Evolutionary conservation across 805 yeast species (phyloP), one percentile per base, ranked within the genome.

Genomic region (Lipomyces orientalis): DNA sequence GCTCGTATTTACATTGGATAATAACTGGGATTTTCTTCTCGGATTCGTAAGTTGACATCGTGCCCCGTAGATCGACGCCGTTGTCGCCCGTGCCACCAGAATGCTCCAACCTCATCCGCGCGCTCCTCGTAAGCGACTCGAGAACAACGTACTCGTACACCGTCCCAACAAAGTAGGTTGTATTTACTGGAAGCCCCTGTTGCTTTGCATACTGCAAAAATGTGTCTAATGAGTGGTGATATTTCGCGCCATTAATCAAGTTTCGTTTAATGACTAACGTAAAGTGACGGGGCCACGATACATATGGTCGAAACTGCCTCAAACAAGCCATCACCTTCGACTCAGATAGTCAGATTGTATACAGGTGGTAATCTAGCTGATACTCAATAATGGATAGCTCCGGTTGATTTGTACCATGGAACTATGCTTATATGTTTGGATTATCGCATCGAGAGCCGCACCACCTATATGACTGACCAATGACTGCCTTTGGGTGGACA

Each of bases 1-100:
- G 49, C 57, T 74, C 14, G 61, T 76, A 19, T 66, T 76, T 60
- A 74, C 77, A 75, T 68, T 69, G 73, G 16, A 74, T 70, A 12
- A 73, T 37, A 4, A 73, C 70, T 16, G 64, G 70, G n/a, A 70
- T 25, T n/a, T 25, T 31, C 6, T 16, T 22, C 29, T 33, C 6
- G 16, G 22, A n/a, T 19, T 65, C 54, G 9, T 14, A 19, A 9
- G 60, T 46, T 43, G 49, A 43, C 43, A 64, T 46, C 19, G 59
- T 61, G 1, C 76, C 76, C 8, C 72, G 69, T 9, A 74, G 68
- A 54, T 74, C 76, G 16, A 74, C 64, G 8, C 76, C 76, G 1
- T 65, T 61, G 59, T 74, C 76, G 33, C 64, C 65, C 8, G 72
- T 55, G 12, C 76, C 74, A 7, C 76, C 76, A n/a, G 60, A 59